Evolutionary conservation across 352 stramenopile genomes (phyloP).

Genomic region (Pythium guiyangense): DNA sequence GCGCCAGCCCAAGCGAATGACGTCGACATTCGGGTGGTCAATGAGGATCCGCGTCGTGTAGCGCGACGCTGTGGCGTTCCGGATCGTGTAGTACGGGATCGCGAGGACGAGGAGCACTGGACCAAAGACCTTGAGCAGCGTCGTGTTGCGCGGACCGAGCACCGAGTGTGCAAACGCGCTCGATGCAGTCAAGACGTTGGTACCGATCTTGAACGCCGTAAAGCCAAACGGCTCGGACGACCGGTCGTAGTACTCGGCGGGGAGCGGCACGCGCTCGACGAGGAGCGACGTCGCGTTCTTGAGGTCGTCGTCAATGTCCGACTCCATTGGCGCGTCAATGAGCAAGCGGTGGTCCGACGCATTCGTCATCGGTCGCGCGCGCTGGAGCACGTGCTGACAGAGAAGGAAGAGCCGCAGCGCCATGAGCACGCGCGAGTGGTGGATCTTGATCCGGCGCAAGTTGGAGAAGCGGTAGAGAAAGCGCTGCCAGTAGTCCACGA

Average conservation of each 20-base stretch:
- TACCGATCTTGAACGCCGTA: constrained; percentile 81
- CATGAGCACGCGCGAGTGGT: constrained; percentile 83
- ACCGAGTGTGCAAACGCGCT: constrained; percentile 77
- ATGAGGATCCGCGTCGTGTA: constrained; percentile 80
- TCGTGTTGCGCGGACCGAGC: constrained; percentile 56
- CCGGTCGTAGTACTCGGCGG: constrained; percentile 79
- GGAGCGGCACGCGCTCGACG: constrained; percentile 74
- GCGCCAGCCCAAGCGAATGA: constrained; percentile 81
- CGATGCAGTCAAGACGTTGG: constrained; percentile 69
- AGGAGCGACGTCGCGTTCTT: constrained; percentile 82
- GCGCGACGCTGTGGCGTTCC: constrained; percentile 59
- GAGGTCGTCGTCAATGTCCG: constrained; percentile 85
- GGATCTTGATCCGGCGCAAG: constrained; percentile 78
- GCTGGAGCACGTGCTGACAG: constrained; percentile 82
- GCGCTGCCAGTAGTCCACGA: constrained; percentile 72
- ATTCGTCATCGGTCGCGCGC: constrained; percentile 62
- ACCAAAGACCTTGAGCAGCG: constrained; percentile 51
- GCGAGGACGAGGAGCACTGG: constrained; percentile 52
- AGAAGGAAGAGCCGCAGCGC: constrained; percentile 75
- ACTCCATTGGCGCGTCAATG: constrained; percentile 81
- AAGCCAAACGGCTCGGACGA: constrained; percentile 78
- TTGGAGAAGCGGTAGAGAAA: constrained; percentile 82
- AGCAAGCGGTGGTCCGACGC: constrained; percentile 70
- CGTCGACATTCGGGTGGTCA: constrained; percentile 75
- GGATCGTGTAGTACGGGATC: constrained; percentile 84